Evolutionary conservation across 768 basidiomycete genomes (phyloP), one percentile per base, ranked within the genome.

Genomic region (Favolaschia claudopus): DNA sequence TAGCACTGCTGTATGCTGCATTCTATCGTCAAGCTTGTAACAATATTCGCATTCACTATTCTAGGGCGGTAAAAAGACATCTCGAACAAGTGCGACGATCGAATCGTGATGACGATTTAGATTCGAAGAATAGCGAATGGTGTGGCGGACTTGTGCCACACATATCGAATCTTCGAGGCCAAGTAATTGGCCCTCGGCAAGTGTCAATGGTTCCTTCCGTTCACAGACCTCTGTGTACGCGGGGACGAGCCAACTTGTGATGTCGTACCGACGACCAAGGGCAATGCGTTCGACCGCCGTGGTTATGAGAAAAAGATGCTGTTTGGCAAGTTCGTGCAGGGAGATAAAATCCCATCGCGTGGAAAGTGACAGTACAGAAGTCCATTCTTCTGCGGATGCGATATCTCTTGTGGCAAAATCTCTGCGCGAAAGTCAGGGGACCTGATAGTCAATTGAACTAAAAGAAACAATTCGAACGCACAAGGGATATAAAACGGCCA

Each of bases 401-500:
- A 40, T 46, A 28, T 64, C 65, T 17, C 59, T 46, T 13, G 55
- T 28, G 0, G 28, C 22, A 15, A 67, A 67, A 32, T 62, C 39
- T 29, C 66, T 67, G 43, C 12, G 25, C 5, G 37, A 9, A 37
- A 8, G n/a, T 22, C 12, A 19, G 5, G 7, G 34, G 2, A 19
- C 14, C 5, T 9, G 17, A 38, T 17, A n/a, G 32, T 14, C 7
- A 25, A n/a, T 29, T 28, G 19, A 6, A 12, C 4, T 24, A 12
- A 19, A 10, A 17, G 20, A 32, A 31, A 42, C 33, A 15, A 45
- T 22, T 4, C 7, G 9, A 19, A 74, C 79, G 51, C 59, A 85
- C 84, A 75, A 71, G 32, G 82, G 81, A 60, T 86, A 86, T 33
- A 86, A 77, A 1, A 86, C 72, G 70, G 78, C 78, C 2, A 86